These are phyloP conservation scores for Trichophyton equinum DNA, from an alignment of 2,329 filamentous ascomycete genomes.

Conservation along the genomic window DNA sequence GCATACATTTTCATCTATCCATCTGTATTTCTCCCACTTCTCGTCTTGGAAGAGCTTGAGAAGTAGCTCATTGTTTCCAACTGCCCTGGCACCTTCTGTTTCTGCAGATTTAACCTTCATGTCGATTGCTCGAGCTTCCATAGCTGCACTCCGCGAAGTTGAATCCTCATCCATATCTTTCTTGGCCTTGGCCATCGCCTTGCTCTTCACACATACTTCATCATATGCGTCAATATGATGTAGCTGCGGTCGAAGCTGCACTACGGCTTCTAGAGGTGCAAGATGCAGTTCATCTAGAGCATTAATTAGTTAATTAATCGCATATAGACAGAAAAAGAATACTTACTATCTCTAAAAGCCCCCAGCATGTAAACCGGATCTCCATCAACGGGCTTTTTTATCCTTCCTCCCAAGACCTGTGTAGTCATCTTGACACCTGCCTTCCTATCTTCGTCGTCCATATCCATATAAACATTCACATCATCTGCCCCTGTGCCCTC, in stretches of 20 bases:
- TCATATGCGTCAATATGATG: slow-evolving; percentile 80
- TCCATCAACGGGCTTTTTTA: slow-evolving; percentile 54
- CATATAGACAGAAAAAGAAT: slow-evolving; percentile 10
- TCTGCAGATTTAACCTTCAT: slow-evolving; percentile 71
- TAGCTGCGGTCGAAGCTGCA: slow-evolving; percentile 81
- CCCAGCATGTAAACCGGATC: slow-evolving; percentile 76
- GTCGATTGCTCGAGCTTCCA: slow-evolving; percentile 63
- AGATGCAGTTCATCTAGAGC: slow-evolving; percentile 66
- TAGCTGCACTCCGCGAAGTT: slow-evolving; percentile 27
- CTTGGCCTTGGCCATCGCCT: slow-evolving; percentile 22
- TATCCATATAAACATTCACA: slow-evolving; percentile 7
- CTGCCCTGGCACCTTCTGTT: slow-evolving; percentile 50
- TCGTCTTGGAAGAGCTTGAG: slow-evolving; percentile 71
- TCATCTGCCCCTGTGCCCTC: slow-evolving; percentile 3
- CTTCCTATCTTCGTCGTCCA: slow-evolving; percentile 17
- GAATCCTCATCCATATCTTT: slow-evolving; percentile 34
- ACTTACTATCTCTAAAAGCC: slow-evolving; percentile 68
- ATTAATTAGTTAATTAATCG: neutral
- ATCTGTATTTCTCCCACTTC: slow-evolving; percentile 65
- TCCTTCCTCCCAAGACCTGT: slow-evolving; percentile 77
- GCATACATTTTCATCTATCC: slow-evolving; percentile 50
- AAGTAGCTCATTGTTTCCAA: slow-evolving; percentile 64
- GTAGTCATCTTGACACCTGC: slow-evolving; percentile 51
- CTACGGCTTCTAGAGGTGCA: slow-evolving; percentile 67
- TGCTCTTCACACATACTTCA: slow-evolving; percentile 43